phyloP scores from a whole-genome alignment of 2,329 filamentous ascomycete species.

The Claviceps citrina region DNA sequence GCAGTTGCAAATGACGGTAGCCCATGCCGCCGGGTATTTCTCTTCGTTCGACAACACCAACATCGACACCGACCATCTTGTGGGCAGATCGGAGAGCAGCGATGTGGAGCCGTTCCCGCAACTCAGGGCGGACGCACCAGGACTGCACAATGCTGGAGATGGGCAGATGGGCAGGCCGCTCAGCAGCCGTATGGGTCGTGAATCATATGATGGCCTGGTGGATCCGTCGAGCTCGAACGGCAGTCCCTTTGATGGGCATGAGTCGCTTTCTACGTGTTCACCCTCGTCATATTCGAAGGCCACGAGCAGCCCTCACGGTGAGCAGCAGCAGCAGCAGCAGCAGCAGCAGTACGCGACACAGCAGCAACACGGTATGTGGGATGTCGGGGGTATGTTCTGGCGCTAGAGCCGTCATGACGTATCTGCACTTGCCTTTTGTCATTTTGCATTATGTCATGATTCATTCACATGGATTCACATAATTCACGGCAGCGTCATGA shows the following conservation, averaged over 20 bases:
- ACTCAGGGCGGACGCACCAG: constrained; percentile 15
- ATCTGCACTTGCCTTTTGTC: too few relatives aligned
- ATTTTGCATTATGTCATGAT: too few relatives aligned
- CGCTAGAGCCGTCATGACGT: too few relatives aligned
- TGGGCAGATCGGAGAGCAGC: constrained; percentile 12
- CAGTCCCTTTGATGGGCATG: constrained; percentile 23
- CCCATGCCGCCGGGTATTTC: constrained; percentile 12
- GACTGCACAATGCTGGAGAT: constrained; percentile 15
- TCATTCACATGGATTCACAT: too few relatives aligned
- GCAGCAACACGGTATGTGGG: too few relatives aligned
- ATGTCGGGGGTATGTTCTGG: too few relatives aligned
- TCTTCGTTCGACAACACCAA: constrained; percentile 3
- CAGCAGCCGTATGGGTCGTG: constrained; percentile 9
- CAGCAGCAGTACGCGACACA: neutral
- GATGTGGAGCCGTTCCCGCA: constrained; percentile 18
- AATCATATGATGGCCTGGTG: constrained; percentile 19
- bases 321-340: constrained; percentile 9
- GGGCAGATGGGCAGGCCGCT: constrained; percentile 14
- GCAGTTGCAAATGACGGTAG: constrained; percentile 11
- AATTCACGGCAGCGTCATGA: too few relatives aligned
- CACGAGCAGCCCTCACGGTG: neutral
- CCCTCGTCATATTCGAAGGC: constrained; percentile 19
- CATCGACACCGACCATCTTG: constrained; percentile 9
- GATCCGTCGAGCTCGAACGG: constrained; percentile 18
- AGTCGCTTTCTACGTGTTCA: constrained; percentile 19